These are phyloP conservation scores for Spatholobus suberectus DNA, from an alignment of 306 rosid genomes.

Conservation along the genomic window DNA sequence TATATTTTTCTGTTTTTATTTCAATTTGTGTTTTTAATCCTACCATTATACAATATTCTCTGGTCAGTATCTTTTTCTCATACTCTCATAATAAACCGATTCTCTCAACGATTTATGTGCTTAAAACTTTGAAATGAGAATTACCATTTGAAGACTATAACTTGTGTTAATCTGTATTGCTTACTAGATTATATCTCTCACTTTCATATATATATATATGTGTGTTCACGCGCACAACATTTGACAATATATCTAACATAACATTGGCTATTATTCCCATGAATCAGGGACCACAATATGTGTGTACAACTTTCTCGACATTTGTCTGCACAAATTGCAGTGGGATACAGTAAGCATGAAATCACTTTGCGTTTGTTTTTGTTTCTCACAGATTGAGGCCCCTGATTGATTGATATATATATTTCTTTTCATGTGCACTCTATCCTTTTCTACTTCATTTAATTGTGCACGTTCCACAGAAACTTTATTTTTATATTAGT, in stretches of 20 bases:
- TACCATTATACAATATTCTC: background rate
- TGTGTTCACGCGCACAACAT: background rate
- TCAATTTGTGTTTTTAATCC: background rate
- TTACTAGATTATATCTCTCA: background rate
- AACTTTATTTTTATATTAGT: background rate
- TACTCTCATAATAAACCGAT: background rate
- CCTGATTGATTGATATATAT: background rate
- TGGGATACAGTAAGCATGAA: slow-evolving; percentile 83
- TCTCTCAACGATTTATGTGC: background rate
- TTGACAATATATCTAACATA: background rate
- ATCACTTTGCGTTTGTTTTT: background rate
- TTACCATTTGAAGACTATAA: background rate
- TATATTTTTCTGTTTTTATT: background rate
- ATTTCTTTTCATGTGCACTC: background rate
- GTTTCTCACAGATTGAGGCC: background rate
- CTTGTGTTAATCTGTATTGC: background rate
- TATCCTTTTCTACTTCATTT: background rate
- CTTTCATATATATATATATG: background rate
- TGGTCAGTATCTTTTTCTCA: background rate
- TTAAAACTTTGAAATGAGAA: background rate
- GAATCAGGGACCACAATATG: slow-evolving; percentile 94
- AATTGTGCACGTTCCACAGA: background rate
- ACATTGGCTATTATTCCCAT: slow-evolving; percentile 2
- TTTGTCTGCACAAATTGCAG: slow-evolving; percentile 94
- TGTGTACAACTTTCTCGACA: slow-evolving; percentile 83